Conservation (phyloP, 2,329 filamentous ascomycete species). For the Penicillium psychrosexuale region DNA sequence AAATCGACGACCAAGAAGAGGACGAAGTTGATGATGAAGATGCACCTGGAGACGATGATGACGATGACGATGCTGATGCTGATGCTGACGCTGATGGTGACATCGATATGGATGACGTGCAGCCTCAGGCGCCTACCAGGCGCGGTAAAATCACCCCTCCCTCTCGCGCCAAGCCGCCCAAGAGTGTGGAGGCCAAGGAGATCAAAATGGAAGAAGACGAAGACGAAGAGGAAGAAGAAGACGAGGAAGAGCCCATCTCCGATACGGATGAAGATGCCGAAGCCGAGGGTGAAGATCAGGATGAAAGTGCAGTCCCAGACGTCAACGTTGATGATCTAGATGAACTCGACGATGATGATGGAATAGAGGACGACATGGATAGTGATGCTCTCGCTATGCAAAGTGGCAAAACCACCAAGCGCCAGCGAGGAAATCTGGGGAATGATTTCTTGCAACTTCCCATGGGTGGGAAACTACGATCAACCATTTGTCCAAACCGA, state of each 20-base stretch:
- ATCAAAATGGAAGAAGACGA: slow-evolving; percentile 41
- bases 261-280: slow-evolving; percentile 48
- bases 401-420: slow-evolving; percentile 63
- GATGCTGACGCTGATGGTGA: slow-evolving; percentile 37
- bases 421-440: slow-evolving; percentile 61
- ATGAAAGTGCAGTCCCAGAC: slow-evolving; percentile 44
- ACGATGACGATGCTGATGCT: slow-evolving; percentile 34
- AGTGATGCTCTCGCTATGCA: slow-evolving; percentile 50
- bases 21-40: slow-evolving; percentile 42
- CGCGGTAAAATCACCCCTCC: slow-evolving; percentile 39
- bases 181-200: slow-evolving; percentile 48
- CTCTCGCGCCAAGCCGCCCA: slow-evolving; percentile 36
- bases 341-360: slow-evolving; percentile 43
- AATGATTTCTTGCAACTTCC: slow-evolving; percentile 53
- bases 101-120: slow-evolving; percentile 47
- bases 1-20: slow-evolving; percentile 46
- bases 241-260: slow-evolving; percentile 50
- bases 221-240: slow-evolving; percentile 36
- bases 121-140: slow-evolving; percentile 39
- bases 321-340: slow-evolving; percentile 39
- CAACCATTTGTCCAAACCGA: background rate
- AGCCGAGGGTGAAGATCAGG: slow-evolving; percentile 50
- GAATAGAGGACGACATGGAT: slow-evolving; percentile 44
- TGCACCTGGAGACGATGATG: slow-evolving; percentile 39
- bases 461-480: slow-evolving; percentile 47